These are phyloP conservation scores for Ophioceras dolichostomum DNA, from an alignment of 2,329 filamentous ascomycete genomes.

Conservation along the genomic window DNA sequence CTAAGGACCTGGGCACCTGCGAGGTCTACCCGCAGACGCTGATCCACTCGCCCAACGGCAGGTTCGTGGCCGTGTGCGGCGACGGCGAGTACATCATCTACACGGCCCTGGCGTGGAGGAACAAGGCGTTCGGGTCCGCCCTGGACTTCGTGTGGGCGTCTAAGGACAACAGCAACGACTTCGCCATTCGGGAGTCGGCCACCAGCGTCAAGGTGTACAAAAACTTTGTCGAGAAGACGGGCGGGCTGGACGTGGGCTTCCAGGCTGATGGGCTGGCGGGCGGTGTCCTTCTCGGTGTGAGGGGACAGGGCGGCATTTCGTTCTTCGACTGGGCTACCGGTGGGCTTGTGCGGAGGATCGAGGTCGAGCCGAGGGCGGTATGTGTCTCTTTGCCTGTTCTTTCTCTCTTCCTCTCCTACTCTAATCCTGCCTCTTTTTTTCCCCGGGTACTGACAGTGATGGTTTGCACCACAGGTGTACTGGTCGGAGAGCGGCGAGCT, in stretches of 20 bases:
- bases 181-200: slow-evolving; percentile 86
- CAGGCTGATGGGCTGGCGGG: slow-evolving; percentile 85
- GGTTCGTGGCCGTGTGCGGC: slow-evolving; percentile 77
- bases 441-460: slow-evolving; percentile 19
- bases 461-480: slow-evolving; percentile 46
- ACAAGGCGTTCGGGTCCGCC: slow-evolving; percentile 93
- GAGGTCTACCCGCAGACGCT: slow-evolving; percentile 95
- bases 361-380: slow-evolving; percentile 51
- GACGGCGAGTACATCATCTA: slow-evolving; percentile 99
- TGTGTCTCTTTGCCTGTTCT: neutral
- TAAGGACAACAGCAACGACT: slow-evolving; percentile 97
- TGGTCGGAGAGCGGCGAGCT: slow-evolving; percentile 97
- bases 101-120: slow-evolving; percentile 89
- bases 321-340: slow-evolving; percentile 96
- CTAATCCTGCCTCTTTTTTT: neutral
- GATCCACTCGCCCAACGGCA: slow-evolving; percentile 85
- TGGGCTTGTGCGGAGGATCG: slow-evolving; percentile 80
- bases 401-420: slow-evolving; percentile 9
- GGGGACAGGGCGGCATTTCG: slow-evolving; percentile 85
- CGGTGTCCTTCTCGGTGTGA: slow-evolving; percentile 84
- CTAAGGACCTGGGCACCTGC: slow-evolving; percentile 90
- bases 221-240: slow-evolving; percentile 88
- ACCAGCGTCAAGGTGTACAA: slow-evolving; percentile 96
- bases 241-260: slow-evolving; percentile 87
- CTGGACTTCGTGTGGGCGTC: slow-evolving; percentile 95